Conservation (phyloP, 306 rosid species). For the Lathyrus oleraceus region DNA sequence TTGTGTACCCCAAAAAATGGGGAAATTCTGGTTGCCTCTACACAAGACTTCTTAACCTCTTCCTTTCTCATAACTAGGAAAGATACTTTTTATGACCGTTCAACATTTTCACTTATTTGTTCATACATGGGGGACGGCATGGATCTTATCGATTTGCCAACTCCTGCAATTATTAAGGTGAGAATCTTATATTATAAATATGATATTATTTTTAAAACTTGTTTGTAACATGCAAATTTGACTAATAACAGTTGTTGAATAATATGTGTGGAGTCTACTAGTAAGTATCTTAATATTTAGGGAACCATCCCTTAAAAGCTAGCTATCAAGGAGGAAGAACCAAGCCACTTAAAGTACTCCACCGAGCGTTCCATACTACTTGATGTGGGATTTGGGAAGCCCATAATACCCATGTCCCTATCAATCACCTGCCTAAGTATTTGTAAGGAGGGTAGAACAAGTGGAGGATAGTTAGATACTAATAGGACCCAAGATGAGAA, state of each 20-base stretch:
- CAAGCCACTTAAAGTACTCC: not conserved
- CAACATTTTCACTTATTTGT: constrained; percentile 83
- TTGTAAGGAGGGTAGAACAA: not conserved
- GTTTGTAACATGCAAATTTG: not conserved
- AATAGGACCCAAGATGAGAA: too few species aligned
- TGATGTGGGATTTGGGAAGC: not conserved
- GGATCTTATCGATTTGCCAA: constrained; percentile 85
- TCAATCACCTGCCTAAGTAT: not conserved
- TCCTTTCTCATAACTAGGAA: constrained; percentile 92
- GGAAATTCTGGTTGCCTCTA: constrained; percentile 94
- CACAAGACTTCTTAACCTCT: constrained; percentile 94
- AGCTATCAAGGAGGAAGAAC: not conserved
- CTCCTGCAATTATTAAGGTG: constrained; percentile 91
- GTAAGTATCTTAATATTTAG: not conserved
- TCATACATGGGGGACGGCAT: constrained; percentile 87
- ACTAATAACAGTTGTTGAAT: constrained; percentile 17
- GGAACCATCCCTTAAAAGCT: not conserved
- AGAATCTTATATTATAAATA: constrained; percentile 25
- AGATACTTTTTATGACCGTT: constrained; percentile 95
- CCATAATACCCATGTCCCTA: not conserved
- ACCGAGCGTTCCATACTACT: not conserved
- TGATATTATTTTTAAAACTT: not conserved
- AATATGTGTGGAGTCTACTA: not conserved
- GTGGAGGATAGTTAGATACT: not conserved
- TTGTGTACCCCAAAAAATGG: constrained; percentile 98